Conservation (phyloP, 495 filamentous ascomycete genomes). For the Amphirosellinia nigrospora region DNA sequence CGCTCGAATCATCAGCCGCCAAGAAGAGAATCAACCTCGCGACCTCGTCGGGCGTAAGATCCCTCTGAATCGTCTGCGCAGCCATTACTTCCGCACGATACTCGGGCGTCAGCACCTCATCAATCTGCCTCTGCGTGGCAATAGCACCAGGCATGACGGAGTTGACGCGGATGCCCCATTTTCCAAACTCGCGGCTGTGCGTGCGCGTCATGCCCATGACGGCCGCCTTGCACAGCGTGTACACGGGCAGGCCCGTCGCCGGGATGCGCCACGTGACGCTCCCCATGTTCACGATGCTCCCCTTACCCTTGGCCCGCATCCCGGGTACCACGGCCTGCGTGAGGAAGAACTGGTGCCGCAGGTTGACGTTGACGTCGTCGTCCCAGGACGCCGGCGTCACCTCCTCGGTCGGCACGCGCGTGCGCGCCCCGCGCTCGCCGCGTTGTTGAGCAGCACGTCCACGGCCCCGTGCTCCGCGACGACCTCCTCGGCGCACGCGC, state of each 20-base stretch:
- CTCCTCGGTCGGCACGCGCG: constrained; percentile 34
- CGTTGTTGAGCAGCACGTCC: constrained; percentile 51
- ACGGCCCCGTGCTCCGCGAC: constrained; percentile 38
- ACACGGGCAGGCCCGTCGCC: constrained; percentile 49
- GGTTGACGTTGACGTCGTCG: constrained; percentile 37
- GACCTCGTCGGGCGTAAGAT: constrained; percentile 47
- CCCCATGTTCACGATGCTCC: constrained; percentile 61
- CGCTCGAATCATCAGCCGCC: constrained; percentile 41
- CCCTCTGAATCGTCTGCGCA: constrained; percentile 49
- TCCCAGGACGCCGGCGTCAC: constrained; percentile 42
- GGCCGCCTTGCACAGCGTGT: constrained; percentile 62
- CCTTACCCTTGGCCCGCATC: constrained; percentile 33
- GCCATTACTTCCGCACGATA: constrained; percentile 48
- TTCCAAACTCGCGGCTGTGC: constrained; percentile 62
- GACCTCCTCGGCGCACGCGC: constrained; percentile 40
- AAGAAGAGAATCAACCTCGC: constrained; percentile 43
- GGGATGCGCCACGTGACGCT: constrained; percentile 60
- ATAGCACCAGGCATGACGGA: constrained; percentile 55
- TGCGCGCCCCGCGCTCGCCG: constrained; percentile 34
- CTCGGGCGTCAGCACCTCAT: constrained; percentile 50
- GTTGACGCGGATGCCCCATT: constrained; percentile 61
- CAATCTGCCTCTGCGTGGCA: constrained; percentile 49
- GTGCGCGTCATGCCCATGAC: constrained; percentile 63
- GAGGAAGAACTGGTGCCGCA: constrained; percentile 49
- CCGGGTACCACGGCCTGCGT: constrained; percentile 55